These are phyloP conservation scores for Arthroderma sp. DNA, from an alignment of 2,329 filamentous ascomycete species.

Conservation along the genomic window DNA sequence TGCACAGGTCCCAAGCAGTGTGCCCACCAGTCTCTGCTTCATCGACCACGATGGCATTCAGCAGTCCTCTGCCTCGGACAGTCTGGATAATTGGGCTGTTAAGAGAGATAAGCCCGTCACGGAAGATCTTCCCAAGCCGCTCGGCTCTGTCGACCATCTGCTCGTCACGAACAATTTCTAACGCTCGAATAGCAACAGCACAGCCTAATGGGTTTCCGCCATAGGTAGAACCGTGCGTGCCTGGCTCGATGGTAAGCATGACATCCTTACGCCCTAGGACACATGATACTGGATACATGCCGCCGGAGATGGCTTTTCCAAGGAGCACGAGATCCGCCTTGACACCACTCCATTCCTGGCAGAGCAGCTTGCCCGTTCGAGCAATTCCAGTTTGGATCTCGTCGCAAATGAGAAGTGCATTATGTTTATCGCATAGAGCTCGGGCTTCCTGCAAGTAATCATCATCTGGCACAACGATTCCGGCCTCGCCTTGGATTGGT, in stretches of 20 bases:
- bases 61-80: slow-evolving; percentile 80
- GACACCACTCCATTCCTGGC: slow-evolving; percentile 86
- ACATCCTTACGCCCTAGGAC: slow-evolving; percentile 79
- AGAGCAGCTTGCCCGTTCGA: slow-evolving; percentile 84
- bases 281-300: slow-evolving; percentile 97
- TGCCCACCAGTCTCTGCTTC: slow-evolving; percentile 73
- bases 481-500: slow-evolving; percentile 94
- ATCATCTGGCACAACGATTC: slow-evolving; percentile 86
- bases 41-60: slow-evolving; percentile 95
- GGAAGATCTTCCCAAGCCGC: slow-evolving; percentile 67
- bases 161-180: slow-evolving; percentile 89
- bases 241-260: slow-evolving; percentile 91
- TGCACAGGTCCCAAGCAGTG: slow-evolving; percentile 89
- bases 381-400: slow-evolving; percentile 98
- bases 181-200: slow-evolving; percentile 84
- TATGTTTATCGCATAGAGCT: slow-evolving; percentile 84
- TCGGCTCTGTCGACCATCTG: slow-evolving; percentile 74
- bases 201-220: slow-evolving; percentile 93
- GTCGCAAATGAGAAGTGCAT: slow-evolving; percentile 90
- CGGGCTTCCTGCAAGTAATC: slow-evolving; percentile 71
- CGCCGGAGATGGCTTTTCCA: slow-evolving; percentile 94
- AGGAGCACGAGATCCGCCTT: slow-evolving; percentile 90
- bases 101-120: slow-evolving; percentile 61
- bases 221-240: slow-evolving; percentile 96
- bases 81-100: slow-evolving; percentile 67